Evolutionary conservation across 352 stramenopile genomes (phyloP), one percentile per base, ranked within the genome.

Genomic region (Globisporangium irregulare): DNA sequence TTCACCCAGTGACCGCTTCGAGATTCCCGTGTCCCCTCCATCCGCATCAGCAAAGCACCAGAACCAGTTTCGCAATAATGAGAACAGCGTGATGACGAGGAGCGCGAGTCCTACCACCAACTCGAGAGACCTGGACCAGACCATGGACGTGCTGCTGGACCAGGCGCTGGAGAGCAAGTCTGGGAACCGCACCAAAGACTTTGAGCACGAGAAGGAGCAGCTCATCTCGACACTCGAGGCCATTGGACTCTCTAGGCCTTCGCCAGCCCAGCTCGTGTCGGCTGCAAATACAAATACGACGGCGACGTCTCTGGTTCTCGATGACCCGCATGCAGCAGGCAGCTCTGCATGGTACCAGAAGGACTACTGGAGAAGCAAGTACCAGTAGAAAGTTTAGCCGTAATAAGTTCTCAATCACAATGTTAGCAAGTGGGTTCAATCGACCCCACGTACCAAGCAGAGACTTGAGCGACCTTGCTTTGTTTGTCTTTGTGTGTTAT

Each of bases 301-400:
- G 15, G 15, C 59, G 9, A 18, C 22, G 36, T 38, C 29, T 12
- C 58, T 54, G 61, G 51, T 32, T 38, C 59, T n/a, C 24, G 72
- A 48, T 60, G 22, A 64, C 53, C 64, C 55, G 15, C 55, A 34
- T 38, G 15, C 60, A 46, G 43, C 48, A 62, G 34, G 51, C 55
- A 27, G 72, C 20, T 43, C 77, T 10, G 29, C 76, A 27, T 85
- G 79, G 79, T 87, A 87, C 57, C 77, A 82, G 56, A 76, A 80
- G 51, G 70, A 82, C 61, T 87, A 87, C 57, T 87, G 79, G 79
- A 67, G 79, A 12, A 64, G 64, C 46, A 87, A 87, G 67, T 87
- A 87, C 62, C 68, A 77, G 63, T 76, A 38, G 71, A 43, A 12
- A 36, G 27, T 14, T 41, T 8, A 41, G 34, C 14, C 14, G 34